Base-by-base conservation (phyloP, 768 basidiomycete genomes). In the Cystofilobasidium ferigula region DNA sequence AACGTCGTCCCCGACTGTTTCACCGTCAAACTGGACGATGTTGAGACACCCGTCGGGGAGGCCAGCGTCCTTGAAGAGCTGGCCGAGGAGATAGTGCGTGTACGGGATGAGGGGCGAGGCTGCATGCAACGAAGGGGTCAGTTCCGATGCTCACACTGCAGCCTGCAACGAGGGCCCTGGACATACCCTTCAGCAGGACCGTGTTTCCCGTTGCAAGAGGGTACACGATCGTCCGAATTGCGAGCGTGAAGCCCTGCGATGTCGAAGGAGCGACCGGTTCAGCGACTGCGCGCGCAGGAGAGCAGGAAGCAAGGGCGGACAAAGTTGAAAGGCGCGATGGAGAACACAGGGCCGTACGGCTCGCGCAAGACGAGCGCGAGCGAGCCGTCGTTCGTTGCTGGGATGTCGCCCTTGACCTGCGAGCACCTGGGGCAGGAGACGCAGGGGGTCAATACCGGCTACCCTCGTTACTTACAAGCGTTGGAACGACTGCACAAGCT, bases 1-100 rank as follows among this genome's bases (percentile, higher is more conserved):
- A 0, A 80, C 80, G 38, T 81, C 71, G 0, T 71, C 69, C 2
- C 83, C 81, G 0, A 80, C 76, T 51, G 73, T 76, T 45, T 80
- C 78, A 20, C 74, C 71, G 6, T 80, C 78, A 68, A 80, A 79
- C 8, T 81, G 78, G 20, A 85, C 70, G 70, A 79, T 80, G 69
- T 85, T 84, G 8, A 86, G 70, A 9, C 83, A 84, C 8, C 84
- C 84, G 20, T 76, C 72, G 6, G 85, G 85, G 0, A 87, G 73
- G 1, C 85, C 84, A 0, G 84, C 85, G 72, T 80, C 76, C 34
- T 69, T 64, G 69, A 79, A 74, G 28, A 78, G 63, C 26, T 77
- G 70, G 18, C 74, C 76, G 12, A 77, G 69, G 34, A 73, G 68
- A 34, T 69, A 62, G 57, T 77, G 76, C 1, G 73, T 64, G 26